These are phyloP conservation scores for Colletotrichum trifolii DNA, from an alignment of 2,329 filamentous ascomycete species.

Conservation along the genomic window DNA sequence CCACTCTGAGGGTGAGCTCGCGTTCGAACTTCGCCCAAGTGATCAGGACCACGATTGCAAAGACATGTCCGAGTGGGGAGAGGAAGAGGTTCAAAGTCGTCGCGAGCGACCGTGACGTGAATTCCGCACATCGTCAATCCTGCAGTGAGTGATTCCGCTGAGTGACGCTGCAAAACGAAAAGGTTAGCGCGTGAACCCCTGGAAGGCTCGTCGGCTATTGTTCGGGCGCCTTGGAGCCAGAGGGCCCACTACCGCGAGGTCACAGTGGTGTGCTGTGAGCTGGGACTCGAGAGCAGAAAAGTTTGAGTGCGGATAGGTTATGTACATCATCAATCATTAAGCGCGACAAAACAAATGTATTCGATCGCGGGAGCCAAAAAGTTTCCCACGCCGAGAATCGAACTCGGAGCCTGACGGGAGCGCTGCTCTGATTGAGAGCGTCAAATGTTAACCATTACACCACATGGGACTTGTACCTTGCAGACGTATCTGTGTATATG, in stretches of 20 bases:
- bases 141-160: no score
- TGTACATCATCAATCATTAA: no score
- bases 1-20: conserved; percentile 43
- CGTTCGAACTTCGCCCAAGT: conserved; percentile 56
- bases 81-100: conserved; percentile 45
- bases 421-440: conserved; percentile 12
- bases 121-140: conserved; percentile 68
- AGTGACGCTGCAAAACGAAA: background rate
- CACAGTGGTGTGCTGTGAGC: no score
- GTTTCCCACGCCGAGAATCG: conserved; percentile 14
- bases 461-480: background rate
- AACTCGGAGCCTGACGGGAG: conserved; percentile 18
- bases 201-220: no score
- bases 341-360: background rate
- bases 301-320: background rate
- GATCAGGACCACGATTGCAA: conserved; percentile 69
- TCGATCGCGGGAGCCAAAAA: background rate
- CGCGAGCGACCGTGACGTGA: conserved; percentile 59
- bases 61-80: conserved; percentile 57
- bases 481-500: no score
- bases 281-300: background rate
- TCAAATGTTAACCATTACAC: conserved; percentile 23
- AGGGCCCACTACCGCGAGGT: no score
- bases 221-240: no score
- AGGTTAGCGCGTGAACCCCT: no score